Percentiles rank a stretch among this genome's conserved stretches.
Evolutionary conservation across 2,329 filamentous ascomycete genomes (phyloP).

Genomic region (Sporothrix mexicana): DNA sequence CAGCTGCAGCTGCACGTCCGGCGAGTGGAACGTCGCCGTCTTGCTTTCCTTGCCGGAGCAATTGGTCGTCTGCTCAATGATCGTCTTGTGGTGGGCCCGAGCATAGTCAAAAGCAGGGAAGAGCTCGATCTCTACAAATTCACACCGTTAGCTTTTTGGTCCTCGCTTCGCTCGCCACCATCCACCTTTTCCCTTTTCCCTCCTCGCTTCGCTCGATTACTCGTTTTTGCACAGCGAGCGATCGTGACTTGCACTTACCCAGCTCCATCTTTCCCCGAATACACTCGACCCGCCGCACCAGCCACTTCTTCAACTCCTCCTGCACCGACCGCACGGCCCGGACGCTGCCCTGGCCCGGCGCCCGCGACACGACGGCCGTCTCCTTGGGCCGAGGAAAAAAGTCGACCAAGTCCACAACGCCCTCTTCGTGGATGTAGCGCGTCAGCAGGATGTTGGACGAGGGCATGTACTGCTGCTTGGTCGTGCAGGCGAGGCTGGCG

Average conservation of each 20-base stretch:
- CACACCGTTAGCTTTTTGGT: background rate
- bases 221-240: background rate
- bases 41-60: constrained; percentile 56
- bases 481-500: constrained; percentile 61
- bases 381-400: constrained; percentile 76
- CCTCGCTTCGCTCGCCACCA: background rate
- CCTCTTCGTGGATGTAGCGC: constrained; percentile 76
- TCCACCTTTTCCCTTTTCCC: background rate
- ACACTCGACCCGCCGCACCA: constrained; percentile 74
- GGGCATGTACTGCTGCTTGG: constrained; percentile 78
- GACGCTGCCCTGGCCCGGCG: constrained; percentile 57
- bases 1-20: constrained; percentile 65
- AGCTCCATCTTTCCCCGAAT: constrained; percentile 70
- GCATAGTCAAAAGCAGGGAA: constrained; percentile 78
- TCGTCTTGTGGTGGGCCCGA: constrained; percentile 64
- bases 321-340: constrained; percentile 60
- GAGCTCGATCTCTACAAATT: constrained; percentile 63
- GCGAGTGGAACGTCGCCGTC: constrained; percentile 67
- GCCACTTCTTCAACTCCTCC: constrained; percentile 71
- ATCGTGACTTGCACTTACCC: constrained; percentile 46
- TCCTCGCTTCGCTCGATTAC: background rate
- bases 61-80: constrained; percentile 55
- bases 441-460: constrained; percentile 78
- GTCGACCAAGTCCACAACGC: constrained; percentile 74
- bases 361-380: constrained; percentile 57